phyloP scores from a whole-genome alignment of 441 rosid genomes.

The Dalechampia spathulata region DNA sequence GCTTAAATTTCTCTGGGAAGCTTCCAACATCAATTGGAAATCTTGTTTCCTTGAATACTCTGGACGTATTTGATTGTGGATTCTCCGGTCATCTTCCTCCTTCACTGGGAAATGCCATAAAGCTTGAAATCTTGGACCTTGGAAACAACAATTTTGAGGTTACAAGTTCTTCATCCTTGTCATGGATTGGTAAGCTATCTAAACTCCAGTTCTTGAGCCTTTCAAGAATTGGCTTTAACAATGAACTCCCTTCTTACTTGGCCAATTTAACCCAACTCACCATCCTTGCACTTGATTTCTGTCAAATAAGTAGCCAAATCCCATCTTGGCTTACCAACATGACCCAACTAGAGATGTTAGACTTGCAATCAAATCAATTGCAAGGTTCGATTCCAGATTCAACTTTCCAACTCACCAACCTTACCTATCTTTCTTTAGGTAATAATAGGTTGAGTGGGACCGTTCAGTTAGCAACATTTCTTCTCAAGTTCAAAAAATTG shows the following conservation, averaged over 20 bases:
- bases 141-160: too few relatives aligned
- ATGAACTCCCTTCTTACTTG: neutral
- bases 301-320: too few relatives aligned
- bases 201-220: too few relatives aligned
- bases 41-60: too few relatives aligned
- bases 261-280: neutral
- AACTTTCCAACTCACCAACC: slow-evolving; percentile 30
- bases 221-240: too few relatives aligned
- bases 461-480: slow-evolving; percentile 9
- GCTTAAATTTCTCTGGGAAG: too few relatives aligned
- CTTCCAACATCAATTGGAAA: too few relatives aligned
- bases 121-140: neutral
- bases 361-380: slow-evolving; percentile 6
- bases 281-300: neutral
- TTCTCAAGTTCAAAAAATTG: neutral
- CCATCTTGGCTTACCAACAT: too few relatives aligned
- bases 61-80: too few relatives aligned
- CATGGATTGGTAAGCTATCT: too few relatives aligned
- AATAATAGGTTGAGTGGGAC: slow-evolving; percentile 13
- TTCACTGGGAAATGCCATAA: neutral
- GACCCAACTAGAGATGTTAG: neutral
- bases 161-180: too few relatives aligned
- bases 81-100: slow-evolving; percentile 11
- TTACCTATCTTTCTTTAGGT: slow-evolving; percentile 20
- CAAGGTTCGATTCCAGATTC: slow-evolving; percentile 52